Evolutionary conservation across 2,329 filamentous ascomycete genomes (phyloP).

Genomic region (Ophiosphaerella narmari): DNA sequence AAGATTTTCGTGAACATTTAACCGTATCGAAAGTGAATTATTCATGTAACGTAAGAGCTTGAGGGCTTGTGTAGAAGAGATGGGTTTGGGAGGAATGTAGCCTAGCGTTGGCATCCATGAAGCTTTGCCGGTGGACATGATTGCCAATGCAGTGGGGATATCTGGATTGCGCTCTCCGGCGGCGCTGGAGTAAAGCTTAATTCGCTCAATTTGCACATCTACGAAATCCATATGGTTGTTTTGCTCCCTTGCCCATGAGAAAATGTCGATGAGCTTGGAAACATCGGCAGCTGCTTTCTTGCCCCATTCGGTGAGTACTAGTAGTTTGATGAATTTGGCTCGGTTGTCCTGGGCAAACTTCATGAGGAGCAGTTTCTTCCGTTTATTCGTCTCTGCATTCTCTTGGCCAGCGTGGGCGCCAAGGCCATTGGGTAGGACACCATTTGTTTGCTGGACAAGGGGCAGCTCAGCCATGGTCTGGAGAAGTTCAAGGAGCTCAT

Average conservation of each 20-base stretch:
- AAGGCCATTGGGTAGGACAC: conserved; percentile 45
- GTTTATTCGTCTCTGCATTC: conserved; percentile 34
- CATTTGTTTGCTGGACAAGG: conserved; percentile 59
- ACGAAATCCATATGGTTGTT: conserved; percentile 43
- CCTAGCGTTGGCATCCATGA: conserved; percentile 80
- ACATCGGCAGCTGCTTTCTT: conserved; percentile 68
- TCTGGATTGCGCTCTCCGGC: conserved; percentile 88
- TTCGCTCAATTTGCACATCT: conserved; percentile 64
- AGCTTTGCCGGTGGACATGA: conserved; percentile 77
- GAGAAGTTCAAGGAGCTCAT: conserved; percentile 73
- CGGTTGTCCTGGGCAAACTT: conserved; percentile 80
- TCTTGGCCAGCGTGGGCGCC: conserved; percentile 33
- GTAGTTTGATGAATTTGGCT: conserved; percentile 87
- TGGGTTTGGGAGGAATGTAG: conserved; percentile 74
- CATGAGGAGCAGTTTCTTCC: conserved; percentile 75
- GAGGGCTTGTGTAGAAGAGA: conserved; percentile 73
- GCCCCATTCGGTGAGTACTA: conserved; percentile 90
- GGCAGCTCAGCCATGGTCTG: conserved; percentile 71
- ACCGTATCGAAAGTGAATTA: conserved; percentile 76
- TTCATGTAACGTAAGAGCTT: conserved; percentile 81
- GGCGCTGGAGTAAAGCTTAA: conserved; percentile 73
- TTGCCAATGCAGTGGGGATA: conserved; percentile 83
- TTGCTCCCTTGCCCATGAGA: conserved; percentile 65
- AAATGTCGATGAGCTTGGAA: conserved; percentile 85
- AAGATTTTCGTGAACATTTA: conserved; percentile 84